Base-by-base conservation (phyloP, 1,284 basidiomycete genomes). In the Amylostereum areolatum region DNA sequence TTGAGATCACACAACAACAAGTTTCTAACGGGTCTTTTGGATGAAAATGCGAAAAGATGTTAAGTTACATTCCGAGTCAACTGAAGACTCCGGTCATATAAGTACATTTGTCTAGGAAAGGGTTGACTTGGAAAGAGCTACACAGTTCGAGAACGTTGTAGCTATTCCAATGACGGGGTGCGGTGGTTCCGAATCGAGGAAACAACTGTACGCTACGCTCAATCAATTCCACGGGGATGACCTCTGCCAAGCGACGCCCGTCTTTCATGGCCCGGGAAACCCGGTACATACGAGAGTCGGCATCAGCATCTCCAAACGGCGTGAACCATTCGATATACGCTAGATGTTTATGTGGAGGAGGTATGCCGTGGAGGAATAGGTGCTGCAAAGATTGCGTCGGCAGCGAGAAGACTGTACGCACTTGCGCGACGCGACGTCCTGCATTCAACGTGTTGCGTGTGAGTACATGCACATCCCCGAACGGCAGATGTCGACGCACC, bases 171-270 rank as follows among this genome's bases (percentile, higher is more conserved):
- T n/a, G n/a, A n/a, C n/a, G n/a, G n/a, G n/a, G n/a, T n/a, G n/a
- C n/a, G n/a, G n/a, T n/a, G n/a, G n/a, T n/a, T n/a, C 4, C 51
- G 25, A 61, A 54, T 0, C 25, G 4, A 7, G 41, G 41, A 27
- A 28, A 6, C n/a, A 69, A 53, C 48, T 68, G 65, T 32, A 63
- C 52, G 48, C 64, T 63, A 11, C 56, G 57, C 12, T 45, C 40
- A 39, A 67, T 60, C 6, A 53, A 46, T 2, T 39, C 18, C 25
- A 64, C 30, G 18, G 62, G 57, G 42, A 66, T 51, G 34, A 65
- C 56, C 27, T 53, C 55, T 4, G 57, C 36, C 44, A 45, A 5
- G 33, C 8, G 29, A 9, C 37, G 42, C 27, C 3, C 33, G 7
- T 12, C 27, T 12, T 11, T 30, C 9, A 48, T 44, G 29, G 51